Base-by-base conservation (phyloP, 768 basidiomycete species). In the Tulasnella sp. region DNA sequence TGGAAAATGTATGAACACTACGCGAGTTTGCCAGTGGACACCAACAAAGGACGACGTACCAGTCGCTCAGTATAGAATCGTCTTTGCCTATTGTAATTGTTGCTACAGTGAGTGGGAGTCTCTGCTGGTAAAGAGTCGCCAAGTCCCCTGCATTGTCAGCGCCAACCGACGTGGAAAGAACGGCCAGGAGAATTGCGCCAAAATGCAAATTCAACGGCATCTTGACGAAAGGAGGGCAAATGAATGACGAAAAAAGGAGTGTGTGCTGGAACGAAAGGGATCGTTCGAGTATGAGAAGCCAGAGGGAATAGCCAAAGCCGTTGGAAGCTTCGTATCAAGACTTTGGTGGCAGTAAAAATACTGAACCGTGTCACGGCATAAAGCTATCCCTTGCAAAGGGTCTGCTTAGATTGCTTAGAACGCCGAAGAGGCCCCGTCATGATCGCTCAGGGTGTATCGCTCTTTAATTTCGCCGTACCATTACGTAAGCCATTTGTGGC, bases 51-150 rank as follows among this genome's bases (percentile, higher is more conserved):
- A 19, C 19, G 14, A 63, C 36, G 37, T 29, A 29, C 32, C 40
- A 62, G 39, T 5, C 44, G 34, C 62, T 59, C n/a, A 42, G 70
- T 16, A n/a, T 39, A 62, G 62, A 65, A 59, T 19, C 32, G 7
- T 29, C 34, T 35, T 40, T 34, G 32, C 9, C 11, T n/a, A n/a
- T 65, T 32, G 12, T 40, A 29, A 29, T 69, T 0, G 59, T 39
- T 32, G 65, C 26, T 5, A 63, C 70, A 39, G 64, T 72, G 70
- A 39, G 26, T 29, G 70, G 70, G 36, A 72, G 39, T 26, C 70
- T 62, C 8, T 11, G 11, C 26, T 72, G 3, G 63, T 64, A 64
- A 35, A 72, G 62, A 4, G 70, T 63, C 5, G 29, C 16, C 12
- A 72, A 8, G 37, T 72, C 70, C 6, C 62, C 47, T 1, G 47